Evolutionary conservation across 192 early-diverging fungal genomes (phyloP).

Genomic region (Mortierella antarctica): DNA sequence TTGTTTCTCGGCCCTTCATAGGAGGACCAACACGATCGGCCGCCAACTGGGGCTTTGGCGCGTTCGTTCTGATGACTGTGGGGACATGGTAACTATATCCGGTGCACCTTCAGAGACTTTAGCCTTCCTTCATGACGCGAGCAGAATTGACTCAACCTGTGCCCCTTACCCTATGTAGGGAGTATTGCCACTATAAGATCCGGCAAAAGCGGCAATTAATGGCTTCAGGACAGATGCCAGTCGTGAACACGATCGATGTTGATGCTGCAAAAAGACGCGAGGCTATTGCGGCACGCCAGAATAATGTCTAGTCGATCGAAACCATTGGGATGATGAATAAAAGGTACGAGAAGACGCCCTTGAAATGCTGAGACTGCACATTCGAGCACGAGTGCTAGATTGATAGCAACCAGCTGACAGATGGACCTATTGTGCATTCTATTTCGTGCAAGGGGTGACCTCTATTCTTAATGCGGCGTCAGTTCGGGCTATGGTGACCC

Average conservation of each 20-base stretch:
- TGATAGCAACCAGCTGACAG: too few relatives aligned
- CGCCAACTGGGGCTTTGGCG: conserved; percentile 46
- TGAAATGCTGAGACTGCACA: too few relatives aligned
- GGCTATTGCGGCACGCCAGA: conserved; percentile 48
- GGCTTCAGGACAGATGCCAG: conserved; percentile 48
- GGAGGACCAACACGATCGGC: conserved; percentile 23
- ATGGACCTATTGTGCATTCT: too few relatives aligned
- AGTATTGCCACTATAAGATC: conserved; percentile 51
- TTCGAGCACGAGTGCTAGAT: too few relatives aligned
- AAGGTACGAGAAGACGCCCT: too few relatives aligned
- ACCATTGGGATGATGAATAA: too few relatives aligned
- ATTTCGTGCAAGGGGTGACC: too few relatives aligned
- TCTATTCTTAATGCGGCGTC: too few relatives aligned
- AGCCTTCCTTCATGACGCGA: neutral
- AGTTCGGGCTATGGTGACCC: too few relatives aligned
- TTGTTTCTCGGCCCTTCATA: neutral
- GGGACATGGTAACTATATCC: conserved; percentile 32
- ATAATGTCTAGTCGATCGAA: conserved; percentile 14
- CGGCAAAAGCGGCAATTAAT: conserved; percentile 41
- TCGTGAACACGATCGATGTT: conserved; percentile 41
- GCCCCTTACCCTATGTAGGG: conserved; percentile 10
- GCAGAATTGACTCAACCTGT: neutral
- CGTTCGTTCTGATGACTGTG: conserved; percentile 40
- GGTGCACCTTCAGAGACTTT: neutral
- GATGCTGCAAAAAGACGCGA: conserved; percentile 36